Conservation (phyloP, 225 moss, liverwort and hornwort genomes). For the Physcomitrium patens region DNA sequence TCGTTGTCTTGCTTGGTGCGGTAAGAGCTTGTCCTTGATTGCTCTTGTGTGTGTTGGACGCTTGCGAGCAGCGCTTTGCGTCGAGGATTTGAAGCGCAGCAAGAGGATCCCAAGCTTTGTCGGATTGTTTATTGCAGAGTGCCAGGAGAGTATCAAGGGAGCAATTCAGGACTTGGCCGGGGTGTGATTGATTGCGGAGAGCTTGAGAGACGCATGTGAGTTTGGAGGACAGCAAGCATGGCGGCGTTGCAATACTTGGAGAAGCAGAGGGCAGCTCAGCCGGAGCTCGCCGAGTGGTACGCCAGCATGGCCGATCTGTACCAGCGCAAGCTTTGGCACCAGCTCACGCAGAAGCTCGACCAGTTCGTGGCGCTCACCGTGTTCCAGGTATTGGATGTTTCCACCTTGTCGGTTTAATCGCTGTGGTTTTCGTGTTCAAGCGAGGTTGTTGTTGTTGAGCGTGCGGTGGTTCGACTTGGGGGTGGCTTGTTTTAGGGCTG, state of each 20-base stretch:
- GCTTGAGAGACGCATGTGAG: neutral
- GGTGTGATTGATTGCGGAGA: neutral
- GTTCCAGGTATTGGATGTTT: constrained; percentile 59
- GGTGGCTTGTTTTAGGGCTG: neutral
- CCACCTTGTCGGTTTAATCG: neutral
- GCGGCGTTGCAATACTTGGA: constrained; percentile 95
- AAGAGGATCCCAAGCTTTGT: too few relatives aligned
- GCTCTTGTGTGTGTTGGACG: neutral
- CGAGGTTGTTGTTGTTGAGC: neutral
- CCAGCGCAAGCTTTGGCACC: constrained; percentile 97
- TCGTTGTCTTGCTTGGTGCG: neutral
- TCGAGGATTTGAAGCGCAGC: neutral
- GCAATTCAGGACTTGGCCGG: neutral
- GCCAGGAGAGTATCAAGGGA: neutral
- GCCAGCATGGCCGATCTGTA: constrained; percentile 91
- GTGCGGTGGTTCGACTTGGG: neutral
- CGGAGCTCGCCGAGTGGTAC: constrained; percentile 99
- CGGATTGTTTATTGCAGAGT: too few relatives aligned
- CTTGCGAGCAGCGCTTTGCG: neutral
- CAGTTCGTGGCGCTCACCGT: constrained; percentile 94
- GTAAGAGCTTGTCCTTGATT: neutral
- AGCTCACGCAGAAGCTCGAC: constrained; percentile 94
- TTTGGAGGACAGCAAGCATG: constrained; percentile 51
- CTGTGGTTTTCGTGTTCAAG: too few relatives aligned
- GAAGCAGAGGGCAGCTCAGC: constrained; percentile 89